phyloP scores from a whole-genome alignment of 1,139 yeast species.

The Taphrina pruni region DNA sequence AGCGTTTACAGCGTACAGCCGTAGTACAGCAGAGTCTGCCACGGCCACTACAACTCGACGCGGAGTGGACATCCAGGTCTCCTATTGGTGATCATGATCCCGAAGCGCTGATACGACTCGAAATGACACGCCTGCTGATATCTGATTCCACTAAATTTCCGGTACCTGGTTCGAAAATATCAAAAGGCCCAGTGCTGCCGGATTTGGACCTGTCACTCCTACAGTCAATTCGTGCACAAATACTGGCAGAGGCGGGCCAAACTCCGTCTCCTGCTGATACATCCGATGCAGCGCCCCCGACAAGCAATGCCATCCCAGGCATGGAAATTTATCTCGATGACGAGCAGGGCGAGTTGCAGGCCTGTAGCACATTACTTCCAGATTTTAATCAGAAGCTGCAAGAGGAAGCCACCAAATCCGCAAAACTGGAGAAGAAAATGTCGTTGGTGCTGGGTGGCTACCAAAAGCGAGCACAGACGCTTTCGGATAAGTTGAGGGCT shows the following conservation, averaged over 20 bases:
- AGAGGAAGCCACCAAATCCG: slow-evolving; percentile 50
- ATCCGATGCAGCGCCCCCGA: slow-evolving; percentile 32
- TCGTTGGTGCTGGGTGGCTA: slow-evolving; percentile 53
- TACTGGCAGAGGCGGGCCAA: slow-evolving; percentile 42
- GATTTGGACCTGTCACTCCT: slow-evolving; percentile 48
- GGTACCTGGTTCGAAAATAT: slow-evolving; percentile 46
- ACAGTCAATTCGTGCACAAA: slow-evolving; percentile 27
- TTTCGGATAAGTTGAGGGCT: slow-evolving; percentile 36
- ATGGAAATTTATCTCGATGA: slow-evolving; percentile 26
- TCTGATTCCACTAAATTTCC: slow-evolving; percentile 58
- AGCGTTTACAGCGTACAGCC: slow-evolving; percentile 56
- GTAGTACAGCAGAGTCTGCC: slow-evolving; percentile 61
- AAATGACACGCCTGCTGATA: slow-evolving; percentile 53
- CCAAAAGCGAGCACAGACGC: slow-evolving; percentile 38
- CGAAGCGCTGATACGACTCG: slow-evolving; percentile 42
- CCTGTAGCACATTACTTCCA: slow-evolving; percentile 3
- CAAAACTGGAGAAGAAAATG: slow-evolving; percentile 53
- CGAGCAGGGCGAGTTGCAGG: slow-evolving; percentile 3
- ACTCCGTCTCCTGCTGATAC: slow-evolving; percentile 34
- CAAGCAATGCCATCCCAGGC: slow-evolving; percentile 28
- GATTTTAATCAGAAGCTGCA: slow-evolving; percentile 44
- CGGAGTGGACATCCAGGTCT: neutral
- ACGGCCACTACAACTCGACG: slow-evolving; percentile 56
- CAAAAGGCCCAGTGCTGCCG: slow-evolving; percentile 48
- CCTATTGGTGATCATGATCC: neutral